Conservation (phyloP, 2,329 filamentous ascomycete genomes). For the Colletotrichum higginsianum region DNA sequence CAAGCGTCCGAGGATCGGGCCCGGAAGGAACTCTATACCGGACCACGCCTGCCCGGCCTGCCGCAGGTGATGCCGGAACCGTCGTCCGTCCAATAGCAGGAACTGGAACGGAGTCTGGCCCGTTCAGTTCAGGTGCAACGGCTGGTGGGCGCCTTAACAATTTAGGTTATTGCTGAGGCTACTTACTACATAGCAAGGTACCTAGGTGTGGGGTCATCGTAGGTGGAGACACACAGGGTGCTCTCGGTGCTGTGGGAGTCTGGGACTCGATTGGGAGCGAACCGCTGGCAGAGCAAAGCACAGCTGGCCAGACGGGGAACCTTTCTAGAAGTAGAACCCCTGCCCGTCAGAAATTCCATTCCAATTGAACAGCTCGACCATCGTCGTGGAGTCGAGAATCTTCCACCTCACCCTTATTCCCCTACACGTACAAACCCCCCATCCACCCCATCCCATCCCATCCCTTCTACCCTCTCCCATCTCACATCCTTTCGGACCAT, state of each 20-base stretch:
- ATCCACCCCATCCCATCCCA: conserved; percentile 47
- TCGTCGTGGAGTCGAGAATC: conserved; percentile 54
- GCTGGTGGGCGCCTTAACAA: conserved; percentile 29
- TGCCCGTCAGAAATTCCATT: conserved; percentile 40
- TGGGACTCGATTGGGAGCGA: background rate
- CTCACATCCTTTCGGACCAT: conserved; percentile 45
- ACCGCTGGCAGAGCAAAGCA: conserved; percentile 5
- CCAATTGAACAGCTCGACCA: conserved; percentile 43
- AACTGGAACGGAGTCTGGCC: background rate
- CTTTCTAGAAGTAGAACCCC: conserved; percentile 39
- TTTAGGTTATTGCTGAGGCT: conserved; percentile 42
- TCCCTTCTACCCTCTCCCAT: conserved; percentile 47
- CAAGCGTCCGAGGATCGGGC: background rate
- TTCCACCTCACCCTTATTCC: conserved; percentile 60
- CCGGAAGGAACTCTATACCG: too few species aligned
- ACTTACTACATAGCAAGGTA: background rate
- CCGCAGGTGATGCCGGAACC: conserved; percentile 7
- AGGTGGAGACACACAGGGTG: conserved; percentile 22
- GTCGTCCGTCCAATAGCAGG: background rate
- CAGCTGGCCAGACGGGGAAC: conserved; percentile 26
- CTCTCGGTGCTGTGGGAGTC: too few species aligned
- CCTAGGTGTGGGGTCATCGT: conserved; percentile 20
- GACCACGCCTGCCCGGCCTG: background rate
- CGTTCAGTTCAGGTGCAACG: conserved; percentile 14
- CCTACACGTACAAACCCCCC: conserved; percentile 47